Base-by-base conservation (phyloP, 1,284 basidiomycete genomes). In the Schizophyllum commune region DNA sequence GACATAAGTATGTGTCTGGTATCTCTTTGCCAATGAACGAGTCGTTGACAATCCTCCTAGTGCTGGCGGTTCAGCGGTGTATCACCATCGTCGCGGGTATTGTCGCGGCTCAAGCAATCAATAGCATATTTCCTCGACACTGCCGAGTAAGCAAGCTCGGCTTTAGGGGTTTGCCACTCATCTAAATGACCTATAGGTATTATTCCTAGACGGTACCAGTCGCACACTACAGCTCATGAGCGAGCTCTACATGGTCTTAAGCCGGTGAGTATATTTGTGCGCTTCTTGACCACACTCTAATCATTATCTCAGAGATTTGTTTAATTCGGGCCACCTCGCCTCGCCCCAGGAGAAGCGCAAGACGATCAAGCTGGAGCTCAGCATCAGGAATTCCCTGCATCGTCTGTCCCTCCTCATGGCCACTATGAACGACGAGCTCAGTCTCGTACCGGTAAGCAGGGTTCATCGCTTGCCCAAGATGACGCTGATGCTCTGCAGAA, bases 61-160 rank as follows among this genome's bases (percentile, higher is more conserved):
- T 69, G 58, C 68, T 82, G 8, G 77, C 79, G 5, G 64, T 72
- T 15, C 68, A 75, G 32, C 73, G 80, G 55, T 75, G 73, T 20
- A 63, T 71, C 1, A 76, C 77, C 72, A 83, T 82, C 51, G 71
- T 72, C 34, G 70, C 73, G 27, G 80, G 81, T 15, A 80, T 82
- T 59, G 64, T 82, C 27, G 74, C 74, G 5, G 81, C 81, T 3
- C 64, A 83, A 11, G 55, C 76, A 20, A 71, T 80, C 69, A 83
- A 81, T 64, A 77, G 74, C 4, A 60, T 83, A 7, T 83, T 79
- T 63, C 81, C 80, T 57, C 72, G 78, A 52, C 79, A 82, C 66
- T 77, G 77, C 65, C 70, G 80, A 59, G 80, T 82, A 65, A 32
- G 73, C 32, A 17, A 60, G 27, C 33, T n/a, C 17, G 32, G 4